Percentiles rank a stretch among this genome's conserved stretches.
phyloP scores from a whole-genome alignment of 116 monocot species.

The Posidonia oceanica region DNA sequence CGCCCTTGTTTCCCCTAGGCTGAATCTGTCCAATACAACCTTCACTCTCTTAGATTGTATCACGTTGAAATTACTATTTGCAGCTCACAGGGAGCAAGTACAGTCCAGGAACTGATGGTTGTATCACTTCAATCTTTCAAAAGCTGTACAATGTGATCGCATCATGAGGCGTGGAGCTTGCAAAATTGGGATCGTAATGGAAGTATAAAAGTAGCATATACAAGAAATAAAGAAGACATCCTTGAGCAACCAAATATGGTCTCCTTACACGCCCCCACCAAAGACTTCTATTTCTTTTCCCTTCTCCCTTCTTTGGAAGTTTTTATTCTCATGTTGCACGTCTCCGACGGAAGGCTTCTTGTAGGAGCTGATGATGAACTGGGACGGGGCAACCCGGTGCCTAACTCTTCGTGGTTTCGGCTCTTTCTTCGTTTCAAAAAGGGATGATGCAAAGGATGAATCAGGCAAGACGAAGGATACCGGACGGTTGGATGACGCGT shows the following conservation, averaged over 20 bases:
- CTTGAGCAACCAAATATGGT: not conserved
- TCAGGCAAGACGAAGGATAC: constrained; percentile 28
- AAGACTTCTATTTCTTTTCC: constrained; percentile 44
- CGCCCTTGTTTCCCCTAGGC: too few relatives aligned
- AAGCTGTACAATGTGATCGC: not conserved
- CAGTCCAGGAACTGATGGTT: not conserved
- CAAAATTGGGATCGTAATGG: not conserved
- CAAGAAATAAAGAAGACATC: not conserved
- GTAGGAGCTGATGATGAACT: constrained; percentile 1
- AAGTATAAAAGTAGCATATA: not conserved
- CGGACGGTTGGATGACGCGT: not conserved
- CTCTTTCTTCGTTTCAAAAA: constrained; percentile 24
- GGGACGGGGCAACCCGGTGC: constrained; percentile 15
- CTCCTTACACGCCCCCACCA: constrained; percentile 8
- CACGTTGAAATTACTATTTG: too few relatives aligned
- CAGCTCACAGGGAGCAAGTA: not conserved
- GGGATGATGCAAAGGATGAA: constrained; percentile 32
- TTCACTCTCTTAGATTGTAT: too few relatives aligned
- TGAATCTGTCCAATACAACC: too few relatives aligned
- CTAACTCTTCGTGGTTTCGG: not conserved
- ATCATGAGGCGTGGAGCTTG: not conserved
- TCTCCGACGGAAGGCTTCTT: constrained; percentile 23
- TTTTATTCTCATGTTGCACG: constrained; percentile 11
- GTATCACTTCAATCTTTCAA: not conserved
- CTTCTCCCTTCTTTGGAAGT: constrained; percentile 10